These are phyloP conservation scores for Mycena floridula DNA, from an alignment of 768 basidiomycete genomes.

Conservation along the genomic window DNA sequence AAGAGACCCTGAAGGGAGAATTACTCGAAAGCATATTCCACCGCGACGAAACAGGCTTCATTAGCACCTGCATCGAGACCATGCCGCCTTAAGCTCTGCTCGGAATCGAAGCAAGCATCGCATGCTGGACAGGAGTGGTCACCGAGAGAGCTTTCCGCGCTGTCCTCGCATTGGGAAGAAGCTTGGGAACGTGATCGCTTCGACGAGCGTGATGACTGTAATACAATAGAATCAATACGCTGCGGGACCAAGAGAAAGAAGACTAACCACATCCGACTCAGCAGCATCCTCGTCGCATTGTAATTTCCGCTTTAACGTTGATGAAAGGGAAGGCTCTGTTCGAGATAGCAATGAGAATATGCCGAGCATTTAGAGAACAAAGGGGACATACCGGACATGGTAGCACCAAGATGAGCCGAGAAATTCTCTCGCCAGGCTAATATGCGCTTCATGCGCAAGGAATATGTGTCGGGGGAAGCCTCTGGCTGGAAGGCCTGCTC, in stretches of 20 bases:
- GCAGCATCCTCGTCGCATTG: conserved; percentile 28
- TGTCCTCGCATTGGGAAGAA: conserved; percentile 26
- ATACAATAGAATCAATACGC: conserved; percentile 10
- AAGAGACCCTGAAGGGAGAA: neutral
- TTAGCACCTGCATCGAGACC: conserved; percentile 45
- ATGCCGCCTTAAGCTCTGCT: conserved; percentile 56
- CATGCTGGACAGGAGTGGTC: conserved; percentile 71
- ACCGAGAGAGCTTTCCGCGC: conserved; percentile 32
- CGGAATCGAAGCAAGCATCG: conserved; percentile 58
- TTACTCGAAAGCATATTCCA: conserved; percentile 68
- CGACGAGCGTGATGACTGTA: conserved; percentile 44
- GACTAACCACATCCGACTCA: conserved; percentile 36
- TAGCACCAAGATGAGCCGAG: conserved; percentile 34
- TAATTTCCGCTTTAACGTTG: conserved; percentile 47
- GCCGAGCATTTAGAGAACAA: conserved; percentile 4
- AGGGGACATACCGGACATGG: conserved; percentile 31
- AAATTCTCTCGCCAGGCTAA: conserved; percentile 65
- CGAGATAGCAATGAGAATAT: too few species aligned
- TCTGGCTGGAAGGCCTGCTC: conserved; percentile 23
- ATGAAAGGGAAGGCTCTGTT: conserved; percentile 25
- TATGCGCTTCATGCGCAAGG: conserved; percentile 57
- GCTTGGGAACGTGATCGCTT: conserved; percentile 47
- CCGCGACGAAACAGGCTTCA: conserved; percentile 69
- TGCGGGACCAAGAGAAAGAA: conserved; percentile 1
- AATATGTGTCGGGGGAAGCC: conserved; percentile 39